These are phyloP conservation scores for Priceomyces carsonii DNA, from an alignment of 805 yeast species.

Conservation along the genomic window DNA sequence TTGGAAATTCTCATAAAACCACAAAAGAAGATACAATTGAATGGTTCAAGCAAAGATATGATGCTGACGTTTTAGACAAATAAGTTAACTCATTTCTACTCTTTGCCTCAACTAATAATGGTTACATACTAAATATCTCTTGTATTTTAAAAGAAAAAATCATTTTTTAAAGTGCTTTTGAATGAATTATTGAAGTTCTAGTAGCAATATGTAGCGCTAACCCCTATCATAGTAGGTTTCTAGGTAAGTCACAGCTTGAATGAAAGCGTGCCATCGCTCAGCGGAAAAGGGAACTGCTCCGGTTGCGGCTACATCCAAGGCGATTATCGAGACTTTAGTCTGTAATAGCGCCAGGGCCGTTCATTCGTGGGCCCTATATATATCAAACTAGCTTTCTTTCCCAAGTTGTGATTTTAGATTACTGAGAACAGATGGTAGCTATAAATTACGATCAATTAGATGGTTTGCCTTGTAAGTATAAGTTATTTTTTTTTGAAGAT, in stretches of 20 bases:
- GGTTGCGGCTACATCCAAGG: too few species aligned
- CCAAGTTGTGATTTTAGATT: not conserved
- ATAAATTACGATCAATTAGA: constrained; percentile 37
- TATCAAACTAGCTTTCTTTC: too few species aligned
- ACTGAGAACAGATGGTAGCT: constrained; percentile 16
- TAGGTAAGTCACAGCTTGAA: too few species aligned
- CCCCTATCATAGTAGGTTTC: too few species aligned
- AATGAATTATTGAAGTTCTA: constrained; percentile 7
- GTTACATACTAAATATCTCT: constrained; percentile 6
- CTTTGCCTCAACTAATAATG: constrained; percentile 6
- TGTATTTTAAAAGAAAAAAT: constrained; percentile 9
- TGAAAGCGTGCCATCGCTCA: too few species aligned
- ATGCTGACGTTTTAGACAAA: constrained; percentile 93
- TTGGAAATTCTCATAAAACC: constrained; percentile 93
- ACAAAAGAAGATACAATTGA: constrained; percentile 89
- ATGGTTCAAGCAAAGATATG: constrained; percentile 99
- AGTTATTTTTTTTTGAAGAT: not conserved
- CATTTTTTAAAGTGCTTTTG: constrained; percentile 4
- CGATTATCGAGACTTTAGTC: too few species aligned
- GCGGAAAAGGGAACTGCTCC: too few species aligned
- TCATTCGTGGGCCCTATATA: too few species aligned
- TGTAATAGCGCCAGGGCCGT: too few species aligned
- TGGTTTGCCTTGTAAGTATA: constrained; percentile 40
- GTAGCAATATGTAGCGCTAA: too few species aligned
- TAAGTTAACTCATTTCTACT: constrained; percentile 42